Percentiles rank a stretch among this genome's conserved stretches.
These are phyloP conservation scores for Sordariomycetes sp. DNA, from an alignment of 2,329 filamentous ascomycete genomes.

Conservation along the genomic window DNA sequence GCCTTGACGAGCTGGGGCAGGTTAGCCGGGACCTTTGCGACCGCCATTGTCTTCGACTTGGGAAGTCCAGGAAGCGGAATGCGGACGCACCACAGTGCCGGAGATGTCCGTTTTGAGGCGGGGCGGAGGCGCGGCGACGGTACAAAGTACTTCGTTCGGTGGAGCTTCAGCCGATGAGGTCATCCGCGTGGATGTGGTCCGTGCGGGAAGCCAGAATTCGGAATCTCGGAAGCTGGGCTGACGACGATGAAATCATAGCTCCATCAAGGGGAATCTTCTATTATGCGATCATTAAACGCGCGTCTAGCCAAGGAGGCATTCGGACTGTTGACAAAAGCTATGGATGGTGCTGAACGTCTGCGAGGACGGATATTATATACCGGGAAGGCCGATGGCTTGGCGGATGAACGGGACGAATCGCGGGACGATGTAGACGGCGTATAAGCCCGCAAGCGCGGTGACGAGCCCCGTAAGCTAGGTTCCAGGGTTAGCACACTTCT, in stretches of 20 bases:
- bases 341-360: neutral
- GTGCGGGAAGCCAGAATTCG: neutral
- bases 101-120: neutral
- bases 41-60: neutral
- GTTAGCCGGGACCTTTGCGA: constrained; percentile 15
- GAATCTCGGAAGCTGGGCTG: neutral
- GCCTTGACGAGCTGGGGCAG: constrained; percentile 39
- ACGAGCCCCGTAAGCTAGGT: constrained; percentile 41
- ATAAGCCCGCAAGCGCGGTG: constrained; percentile 34
- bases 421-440: constrained; percentile 39
- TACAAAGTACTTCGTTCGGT: neutral
- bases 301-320: neutral
- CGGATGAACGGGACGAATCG: constrained; percentile 36
- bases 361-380: constrained; percentile 25
- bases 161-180: constrained; percentile 1
- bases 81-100: neutral
- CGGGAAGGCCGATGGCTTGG: constrained; percentile 36
- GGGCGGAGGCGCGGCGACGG: neutral
- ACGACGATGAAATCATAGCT: neutral
- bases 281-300: neutral
- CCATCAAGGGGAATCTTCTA: neutral
- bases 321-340: neutral
- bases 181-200: neutral
- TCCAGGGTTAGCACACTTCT: neutral
- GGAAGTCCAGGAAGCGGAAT: neutral